Base-by-base conservation (phyloP, 805 yeast species). In the Saitoella complicata region DNA sequence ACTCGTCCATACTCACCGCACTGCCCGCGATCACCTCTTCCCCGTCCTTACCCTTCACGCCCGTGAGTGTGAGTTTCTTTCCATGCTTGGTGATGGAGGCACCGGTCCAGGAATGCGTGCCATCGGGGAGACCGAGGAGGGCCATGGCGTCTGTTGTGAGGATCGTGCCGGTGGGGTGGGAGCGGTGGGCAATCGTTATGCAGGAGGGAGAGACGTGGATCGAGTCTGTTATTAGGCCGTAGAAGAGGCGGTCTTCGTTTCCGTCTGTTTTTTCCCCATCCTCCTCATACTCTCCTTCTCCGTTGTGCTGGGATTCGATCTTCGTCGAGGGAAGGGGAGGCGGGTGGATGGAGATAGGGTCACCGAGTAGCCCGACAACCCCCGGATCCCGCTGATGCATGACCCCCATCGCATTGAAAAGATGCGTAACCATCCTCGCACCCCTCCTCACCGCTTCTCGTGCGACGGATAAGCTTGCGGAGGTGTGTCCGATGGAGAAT, bases 1-100 rank as follows among this genome's bases (percentile, higher is more conserved):
- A 70, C 43, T 65, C 65, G 30, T 72, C 68, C 43, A 73, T 64
- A 32, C 71, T 67, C 6, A 78, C 71, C n/a, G 76, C 77, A 12
- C 75, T 69, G 31, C 80, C 80, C 7, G 80, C 80, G 57, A 74
- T 69, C 6, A 77, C 75, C 44, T 67, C 64, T 7, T 78, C 72
- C 32, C 74, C 76, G 54, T 72, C 63, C 44, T 63, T 63, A 49
- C 73, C 61, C 39, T 62, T 56, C 38, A 64, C 55, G n/a, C 74
- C 78, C 55, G 74, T 74, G 21, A 21, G 21, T 33, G 60, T 68
- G 21, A 74, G 67, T 41, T 53, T 56, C 58, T 70, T 72, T 8
- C 43, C 43, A 45, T 64, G 21, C 21, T 21, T 21, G 21, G 21
- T 21, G 21, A 21, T 21, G 21, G 21, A 21, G 21, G 21, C 21